These are phyloP conservation scores for Chloropicon primus DNA, from an alignment of 139 green algal species.

Conservation along the genomic window DNA sequence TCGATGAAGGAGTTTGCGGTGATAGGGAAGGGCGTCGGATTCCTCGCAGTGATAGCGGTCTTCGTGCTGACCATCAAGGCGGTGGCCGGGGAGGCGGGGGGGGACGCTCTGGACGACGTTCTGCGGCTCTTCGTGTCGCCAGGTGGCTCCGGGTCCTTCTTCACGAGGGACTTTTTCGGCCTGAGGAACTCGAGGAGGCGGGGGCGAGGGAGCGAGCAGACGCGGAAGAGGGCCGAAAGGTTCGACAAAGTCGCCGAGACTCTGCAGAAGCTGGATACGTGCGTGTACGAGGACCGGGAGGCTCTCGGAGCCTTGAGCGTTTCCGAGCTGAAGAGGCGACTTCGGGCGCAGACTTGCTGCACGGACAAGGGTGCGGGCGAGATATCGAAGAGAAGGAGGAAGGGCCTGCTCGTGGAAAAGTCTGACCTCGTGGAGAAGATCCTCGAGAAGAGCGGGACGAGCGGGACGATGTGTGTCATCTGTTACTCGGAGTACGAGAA, in stretches of 20 bases:
- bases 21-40: background rate
- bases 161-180: background rate
- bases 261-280: background rate
- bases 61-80: background rate
- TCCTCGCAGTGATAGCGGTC: background rate
- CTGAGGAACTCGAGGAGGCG: background rate
- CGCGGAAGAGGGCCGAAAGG: background rate
- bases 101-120: background rate
- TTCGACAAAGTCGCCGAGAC: background rate
- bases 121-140: background rate
- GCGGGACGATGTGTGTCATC: slow-evolving; percentile 14
- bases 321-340: background rate
- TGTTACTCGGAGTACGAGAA: slow-evolving; percentile 38
- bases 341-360: background rate
- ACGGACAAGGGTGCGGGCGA: background rate
- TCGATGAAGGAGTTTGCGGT: background rate
- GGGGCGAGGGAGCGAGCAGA: background rate
- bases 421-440: slow-evolving; percentile 22
- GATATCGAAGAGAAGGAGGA: background rate
- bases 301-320: background rate
- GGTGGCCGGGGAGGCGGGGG: background rate
- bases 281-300: background rate
- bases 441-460: slow-evolving; percentile 10
- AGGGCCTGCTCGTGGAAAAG: slow-evolving; percentile 26
- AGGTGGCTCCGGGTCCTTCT: background rate